Evolutionary conservation across 129 eudicot species (phyloP).

Genomic region (Arctium minus): DNA sequence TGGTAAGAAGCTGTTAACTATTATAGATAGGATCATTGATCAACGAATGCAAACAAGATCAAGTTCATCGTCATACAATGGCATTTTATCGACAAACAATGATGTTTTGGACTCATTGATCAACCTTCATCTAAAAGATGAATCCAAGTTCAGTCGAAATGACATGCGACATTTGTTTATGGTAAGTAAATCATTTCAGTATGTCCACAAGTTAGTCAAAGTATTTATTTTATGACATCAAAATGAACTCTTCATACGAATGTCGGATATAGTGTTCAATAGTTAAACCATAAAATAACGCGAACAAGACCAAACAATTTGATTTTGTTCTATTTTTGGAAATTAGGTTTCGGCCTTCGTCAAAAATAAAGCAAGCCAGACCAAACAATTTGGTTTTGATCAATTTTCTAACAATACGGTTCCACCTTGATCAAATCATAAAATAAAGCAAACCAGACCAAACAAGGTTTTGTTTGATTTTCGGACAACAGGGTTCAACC

Average conservation of each 20-base stretch:
- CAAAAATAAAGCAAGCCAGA: not conserved
- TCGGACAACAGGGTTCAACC: not conserved
- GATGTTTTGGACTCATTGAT: constrained; percentile 22
- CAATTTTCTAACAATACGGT: not conserved
- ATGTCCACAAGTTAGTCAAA: not conserved
- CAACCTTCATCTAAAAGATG: not conserved
- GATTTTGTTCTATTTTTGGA: no score
- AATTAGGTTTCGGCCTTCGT: no score
- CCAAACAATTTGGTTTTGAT: not conserved
- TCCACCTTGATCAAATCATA: not conserved
- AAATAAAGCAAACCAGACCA: not conserved
- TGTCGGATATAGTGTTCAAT: not conserved
- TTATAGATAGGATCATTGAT: constrained; percentile 25
- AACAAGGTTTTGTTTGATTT: not conserved
- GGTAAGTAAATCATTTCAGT: constrained; percentile 5
- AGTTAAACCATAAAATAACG: no score
- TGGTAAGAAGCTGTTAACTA: constrained; percentile 2
- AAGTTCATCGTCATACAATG: not conserved
- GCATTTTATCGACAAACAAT: not conserved
- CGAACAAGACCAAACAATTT: no score
- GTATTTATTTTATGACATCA: not conserved
- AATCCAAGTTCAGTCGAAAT: not conserved
- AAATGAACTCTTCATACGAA: not conserved
- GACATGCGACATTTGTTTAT: constrained; percentile 17
- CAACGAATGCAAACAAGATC: constrained; percentile 8